These are phyloP conservation scores for Heterobasidion annosum DNA, from an alignment of 1,284 basidiomycete genomes.

Conservation along the genomic window DNA sequence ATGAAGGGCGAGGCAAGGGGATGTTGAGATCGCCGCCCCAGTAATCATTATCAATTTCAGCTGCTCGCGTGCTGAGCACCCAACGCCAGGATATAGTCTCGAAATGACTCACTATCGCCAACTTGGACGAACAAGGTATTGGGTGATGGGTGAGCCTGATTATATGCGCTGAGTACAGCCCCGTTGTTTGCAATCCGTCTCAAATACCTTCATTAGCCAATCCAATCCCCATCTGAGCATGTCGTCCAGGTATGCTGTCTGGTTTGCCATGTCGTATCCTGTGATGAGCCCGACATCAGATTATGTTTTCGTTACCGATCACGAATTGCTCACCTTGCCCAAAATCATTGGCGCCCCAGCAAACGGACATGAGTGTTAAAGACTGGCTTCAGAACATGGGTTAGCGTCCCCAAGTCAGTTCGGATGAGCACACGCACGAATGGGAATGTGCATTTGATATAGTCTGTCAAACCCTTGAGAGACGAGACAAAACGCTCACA, in stretches of 20 bases:
- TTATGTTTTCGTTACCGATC: background rate
- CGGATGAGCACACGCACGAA: slow-evolving; percentile 33
- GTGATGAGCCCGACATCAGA: slow-evolving; percentile 1
- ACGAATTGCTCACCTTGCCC: slow-evolving; percentile 48
- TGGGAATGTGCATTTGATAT: slow-evolving; percentile 81
- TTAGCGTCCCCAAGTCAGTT: background rate
- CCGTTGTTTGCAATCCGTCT: background rate
- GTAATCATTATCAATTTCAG: slow-evolving; percentile 63
- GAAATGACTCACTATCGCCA: slow-evolving; percentile 37
- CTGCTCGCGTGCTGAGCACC: slow-evolving; percentile 19
- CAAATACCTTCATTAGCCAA: slow-evolving; percentile 78
- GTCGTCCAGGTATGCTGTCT: slow-evolving; percentile 83
- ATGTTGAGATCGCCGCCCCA: slow-evolving; percentile 86
- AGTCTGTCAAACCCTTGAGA: slow-evolving; percentile 38
- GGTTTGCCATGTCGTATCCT: slow-evolving; percentile 78
- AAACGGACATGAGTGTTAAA: slow-evolving; percentile 74
- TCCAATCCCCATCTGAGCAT: slow-evolving; percentile 86
- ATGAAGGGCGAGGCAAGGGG: slow-evolving; percentile 66
- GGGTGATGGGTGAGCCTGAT: slow-evolving; percentile 72
- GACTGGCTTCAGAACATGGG: slow-evolving; percentile 13
- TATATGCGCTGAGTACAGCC: slow-evolving; percentile 3
- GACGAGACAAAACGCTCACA: background rate
- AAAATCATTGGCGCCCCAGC: slow-evolving; percentile 82
- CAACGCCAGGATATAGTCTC: background rate
- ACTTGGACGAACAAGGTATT: slow-evolving; percentile 77